Evolutionary conservation across 805 yeast genomes (phyloP), one percentile per base, ranked within the genome.

Genomic region (Yamadazyma philogaea): DNA sequence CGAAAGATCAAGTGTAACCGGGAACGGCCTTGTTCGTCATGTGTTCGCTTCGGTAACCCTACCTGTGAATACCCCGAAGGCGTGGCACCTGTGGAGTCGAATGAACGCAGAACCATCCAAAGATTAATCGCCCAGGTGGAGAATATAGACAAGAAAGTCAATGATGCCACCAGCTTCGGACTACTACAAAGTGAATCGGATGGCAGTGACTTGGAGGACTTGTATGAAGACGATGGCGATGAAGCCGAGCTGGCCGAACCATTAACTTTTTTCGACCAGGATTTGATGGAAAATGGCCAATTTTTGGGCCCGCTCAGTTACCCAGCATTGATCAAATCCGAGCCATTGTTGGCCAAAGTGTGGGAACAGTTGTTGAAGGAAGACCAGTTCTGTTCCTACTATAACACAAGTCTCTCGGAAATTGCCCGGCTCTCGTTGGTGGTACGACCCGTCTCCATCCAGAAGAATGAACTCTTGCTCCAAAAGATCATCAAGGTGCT

Each of bases 1-100:
- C 30, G 46, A 17, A 48, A 48, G 44, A 37, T 48, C 32, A 48
- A 41, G 30, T 48, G 51, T 31, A 39, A 48, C 33, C 33, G 39
- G 30, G 44, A 33, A 11, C 5, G 17, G 12, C 51, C 51, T 5
- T 48, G 51, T 32, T 33, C 44, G 14, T 42, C 46, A n/a, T 48
- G 51, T 30, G 20, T 36, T 17, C 40, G 38, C 19, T 43, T 32
- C 20, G 22, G 20, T 34, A 39, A 37, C 10, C 27, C 38, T 3
- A 22, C 6, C 17, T 46, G 49, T 32, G 31, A 33, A 15, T 40
- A 34, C 19, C 38, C 35, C 18, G 39, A 30, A 12, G 36, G 36
- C 4, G 41, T 30, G 4, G 22, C 15, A 14, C 31, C 36, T 7
- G n/a, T 30, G 10, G 38, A 39, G 30, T 39, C 43, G 7, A 33